Evolutionary conservation across 192 early-diverging fungal species (phyloP).

Genomic region (Funneliformis mosseae): DNA sequence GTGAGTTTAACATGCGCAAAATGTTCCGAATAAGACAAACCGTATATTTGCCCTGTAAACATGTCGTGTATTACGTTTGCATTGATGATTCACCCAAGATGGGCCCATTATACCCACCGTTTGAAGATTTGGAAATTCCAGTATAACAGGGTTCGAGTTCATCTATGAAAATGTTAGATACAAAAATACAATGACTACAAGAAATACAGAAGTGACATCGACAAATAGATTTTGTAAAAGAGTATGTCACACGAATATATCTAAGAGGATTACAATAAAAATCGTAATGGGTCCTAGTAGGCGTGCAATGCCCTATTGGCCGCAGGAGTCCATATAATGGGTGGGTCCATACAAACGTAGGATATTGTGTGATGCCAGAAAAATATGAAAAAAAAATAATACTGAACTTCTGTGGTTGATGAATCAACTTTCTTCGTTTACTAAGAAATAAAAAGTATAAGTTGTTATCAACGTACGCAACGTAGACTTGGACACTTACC

Average conservation of each 20-base stretch:
- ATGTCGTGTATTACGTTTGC: too few species aligned
- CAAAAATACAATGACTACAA: too few species aligned
- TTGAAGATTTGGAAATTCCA: too few species aligned
- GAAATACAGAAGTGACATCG: too few species aligned
- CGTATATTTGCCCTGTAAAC: too few species aligned
- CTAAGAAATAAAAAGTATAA: slow-evolving; percentile 12
- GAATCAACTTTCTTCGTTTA: neutral
- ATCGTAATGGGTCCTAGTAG: slow-evolving; percentile 26
- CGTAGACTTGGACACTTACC: slow-evolving; percentile 1
- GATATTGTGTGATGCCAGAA: slow-evolving; percentile 15
- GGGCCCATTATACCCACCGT: too few species aligned
- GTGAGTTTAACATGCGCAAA: too few species aligned
- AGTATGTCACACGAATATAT: too few species aligned
- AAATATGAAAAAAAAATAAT: slow-evolving; percentile 2
- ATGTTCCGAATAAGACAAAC: too few species aligned
- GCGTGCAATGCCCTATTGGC: slow-evolving; percentile 8
- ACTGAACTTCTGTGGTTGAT: neutral
- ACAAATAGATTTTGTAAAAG: neutral
- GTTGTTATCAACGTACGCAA: neutral
- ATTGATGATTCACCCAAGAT: too few species aligned
- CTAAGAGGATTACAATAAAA: neutral
- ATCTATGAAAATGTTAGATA: too few species aligned
- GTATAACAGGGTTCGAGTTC: too few species aligned
- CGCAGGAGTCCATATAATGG: slow-evolving; percentile 22
- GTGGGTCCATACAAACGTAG: slow-evolving; percentile 21